phyloP scores from a whole-genome alignment of 768 basidiomycete species.

The Boletus rex-veris region DNA sequence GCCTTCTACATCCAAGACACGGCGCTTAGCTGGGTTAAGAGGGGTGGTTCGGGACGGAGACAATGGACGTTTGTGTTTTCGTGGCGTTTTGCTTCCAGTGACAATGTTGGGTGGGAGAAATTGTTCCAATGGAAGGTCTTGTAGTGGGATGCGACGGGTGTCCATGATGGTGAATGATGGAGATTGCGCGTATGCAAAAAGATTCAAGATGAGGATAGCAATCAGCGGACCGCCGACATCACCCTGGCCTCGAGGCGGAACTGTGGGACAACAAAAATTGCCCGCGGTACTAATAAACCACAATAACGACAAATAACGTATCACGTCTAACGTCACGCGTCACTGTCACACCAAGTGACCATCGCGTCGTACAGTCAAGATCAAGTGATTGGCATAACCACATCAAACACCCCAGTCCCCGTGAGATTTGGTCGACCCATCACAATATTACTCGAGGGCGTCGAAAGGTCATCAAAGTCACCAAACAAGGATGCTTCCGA shows the following conservation, averaged over 20 bases:
- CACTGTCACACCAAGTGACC: constrained; percentile 3
- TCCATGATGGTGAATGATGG: constrained; percentile 20
- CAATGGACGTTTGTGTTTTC: constrained; percentile 56
- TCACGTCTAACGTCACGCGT: constrained; percentile 4
- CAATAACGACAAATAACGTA: constrained; percentile 25
- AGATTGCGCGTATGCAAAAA: neutral
- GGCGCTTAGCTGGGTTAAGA: constrained; percentile 65
- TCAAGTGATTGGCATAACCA: constrained; percentile 52
- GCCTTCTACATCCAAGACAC: constrained; percentile 57
- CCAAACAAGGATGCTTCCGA: constrained; percentile 93
- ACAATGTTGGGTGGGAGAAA: constrained; percentile 41
- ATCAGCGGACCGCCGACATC: constrained; percentile 27
- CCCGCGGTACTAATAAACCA: neutral
- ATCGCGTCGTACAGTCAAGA: neutral
- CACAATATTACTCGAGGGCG: constrained; percentile 90
- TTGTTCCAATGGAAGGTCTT: constrained; percentile 56
- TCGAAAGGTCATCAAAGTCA: constrained; percentile 89
- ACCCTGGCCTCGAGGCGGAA: constrained; percentile 20
- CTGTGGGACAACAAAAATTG: constrained; percentile 15
- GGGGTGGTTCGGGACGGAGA: constrained; percentile 50
- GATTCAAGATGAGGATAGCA: constrained; percentile 13
- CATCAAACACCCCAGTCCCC: constrained; percentile 96
- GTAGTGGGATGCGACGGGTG: constrained; percentile 46
- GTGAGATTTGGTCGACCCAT: constrained; percentile 80
- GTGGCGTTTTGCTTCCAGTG: constrained; percentile 20